Base-by-base conservation (phyloP, 257 asterid species). In the Nicotiana knightiana region DNA sequence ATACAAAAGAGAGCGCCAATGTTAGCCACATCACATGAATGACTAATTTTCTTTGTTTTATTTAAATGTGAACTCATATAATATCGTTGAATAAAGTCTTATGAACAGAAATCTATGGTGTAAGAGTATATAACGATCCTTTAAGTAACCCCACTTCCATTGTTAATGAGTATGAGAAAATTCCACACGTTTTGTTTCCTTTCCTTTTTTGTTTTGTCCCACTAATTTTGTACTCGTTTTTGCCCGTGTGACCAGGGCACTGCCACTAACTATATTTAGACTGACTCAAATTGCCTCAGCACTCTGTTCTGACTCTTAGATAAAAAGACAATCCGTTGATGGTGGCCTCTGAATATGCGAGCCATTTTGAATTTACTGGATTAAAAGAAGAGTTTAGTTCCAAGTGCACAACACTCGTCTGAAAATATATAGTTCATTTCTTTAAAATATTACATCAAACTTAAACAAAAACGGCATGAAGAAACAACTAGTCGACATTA, bases 171-270 rank as follows among this genome's bases (percentile, higher is more conserved):
- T 70, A 71, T 43, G 37, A 71, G 15, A 73, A 73, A 73, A 73
- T 73, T 73, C 79, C 79, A 73, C 79, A 73, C 79, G 79, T 73
- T 73, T 73, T 48, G 79, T 10, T 39, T 46, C 15, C 2, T 71
- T 21, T 21, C 24, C 39, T 48, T 24, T 1, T 58, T 43, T 48
- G 83, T 21, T 21, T 33, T 48, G 83, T 54, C 79, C 79, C 63
- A 73, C 63, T 73, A 12, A 73, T 26, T 48, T 48, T 73, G 24
- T 48, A 48, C 79, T 73, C 61, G 15, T 73, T 46, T 26, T 26
- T 48, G 63, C 26, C 79, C 43, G 24, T 15, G 79, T 73, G 79
- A 51, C 43, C 79, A 75, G 46, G 79, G 79, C 46, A 51, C 26
- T 73, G 63, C 43, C 11, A 43, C 51, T 53, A 13, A 0, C 58